A percentile compares a stretch with the other conserved stretches of the same genome.
Conservation (phyloP, 495 filamentous ascomycete genomes). For the Aspergillus ellipticus region DNA sequence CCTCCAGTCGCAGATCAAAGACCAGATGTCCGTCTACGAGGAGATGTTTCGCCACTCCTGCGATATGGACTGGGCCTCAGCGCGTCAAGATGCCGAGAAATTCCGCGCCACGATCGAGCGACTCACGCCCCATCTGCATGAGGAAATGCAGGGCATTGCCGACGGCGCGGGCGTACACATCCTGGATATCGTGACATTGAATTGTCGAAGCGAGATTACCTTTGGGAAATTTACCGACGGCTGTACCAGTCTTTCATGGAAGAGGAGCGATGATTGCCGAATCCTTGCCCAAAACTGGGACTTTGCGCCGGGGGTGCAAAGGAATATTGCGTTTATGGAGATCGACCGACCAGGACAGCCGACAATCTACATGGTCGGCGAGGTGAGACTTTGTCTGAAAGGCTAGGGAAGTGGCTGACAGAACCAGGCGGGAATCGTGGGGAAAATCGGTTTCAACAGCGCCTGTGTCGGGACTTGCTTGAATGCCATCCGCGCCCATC, state of each 20-base stretch:
- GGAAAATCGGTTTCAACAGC: slow-evolving; percentile 67
- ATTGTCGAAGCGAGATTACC: slow-evolving; percentile 65
- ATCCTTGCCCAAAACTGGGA: slow-evolving; percentile 70
- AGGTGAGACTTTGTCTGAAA: slow-evolving; percentile 19
- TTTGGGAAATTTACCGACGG: slow-evolving; percentile 62
- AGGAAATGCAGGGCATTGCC: slow-evolving; percentile 57
- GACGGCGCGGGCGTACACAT: slow-evolving; percentile 52
- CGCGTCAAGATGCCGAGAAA: slow-evolving; percentile 38
- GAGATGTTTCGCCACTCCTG: slow-evolving; percentile 47
- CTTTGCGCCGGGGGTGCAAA: slow-evolving; percentile 43
- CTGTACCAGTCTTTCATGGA: slow-evolving; percentile 59
- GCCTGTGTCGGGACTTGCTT: slow-evolving; percentile 61
- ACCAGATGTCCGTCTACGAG: slow-evolving; percentile 50
- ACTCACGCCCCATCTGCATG: slow-evolving; percentile 43
- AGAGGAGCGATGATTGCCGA: slow-evolving; percentile 28
- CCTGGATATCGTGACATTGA: slow-evolving; percentile 60
- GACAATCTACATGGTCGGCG: slow-evolving; percentile 46
- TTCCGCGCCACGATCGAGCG: slow-evolving; percentile 39
- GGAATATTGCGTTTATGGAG: slow-evolving; percentile 53
- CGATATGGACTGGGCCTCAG: slow-evolving; percentile 47
- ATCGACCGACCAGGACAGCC: slow-evolving; percentile 48
- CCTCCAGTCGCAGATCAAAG: slow-evolving; percentile 41
- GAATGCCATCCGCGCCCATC: slow-evolving; percentile 61
- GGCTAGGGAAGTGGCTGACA: neutral
- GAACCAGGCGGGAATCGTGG: slow-evolving; percentile 62